These are phyloP conservation scores for Lodderomyces parapsilosis DNA, from an alignment of 1,139 yeast species.

Conservation along the genomic window DNA sequence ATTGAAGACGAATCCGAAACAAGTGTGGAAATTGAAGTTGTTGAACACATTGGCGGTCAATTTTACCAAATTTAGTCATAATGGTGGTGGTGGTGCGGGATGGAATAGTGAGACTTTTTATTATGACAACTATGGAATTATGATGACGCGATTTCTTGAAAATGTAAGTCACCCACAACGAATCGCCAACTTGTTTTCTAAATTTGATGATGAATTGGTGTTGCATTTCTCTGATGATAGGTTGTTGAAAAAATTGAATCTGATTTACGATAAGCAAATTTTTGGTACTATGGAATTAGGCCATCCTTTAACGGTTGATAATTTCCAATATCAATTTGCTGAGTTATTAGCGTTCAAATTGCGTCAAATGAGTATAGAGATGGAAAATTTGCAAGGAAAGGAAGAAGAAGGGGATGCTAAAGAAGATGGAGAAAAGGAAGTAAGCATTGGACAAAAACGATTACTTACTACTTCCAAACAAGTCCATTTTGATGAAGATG, in stretches of 20 bases:
- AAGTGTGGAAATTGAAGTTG: conserved; percentile 32
- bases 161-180: neutral
- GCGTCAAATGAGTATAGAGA: conserved; percentile 29
- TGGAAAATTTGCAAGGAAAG: conserved; percentile 18
- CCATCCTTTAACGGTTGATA: conserved; percentile 1
- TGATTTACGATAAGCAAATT: conserved; percentile 12
- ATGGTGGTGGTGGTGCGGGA: no score
- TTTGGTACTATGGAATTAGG: conserved; percentile 1
- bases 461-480: conserved; percentile 51
- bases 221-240: conserved; percentile 25
- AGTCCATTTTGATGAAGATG: conserved; percentile 46
- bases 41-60: conserved; percentile 23
- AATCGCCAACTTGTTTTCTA: conserved; percentile 16
- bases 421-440: neutral
- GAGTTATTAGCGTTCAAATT: conserved; percentile 38
- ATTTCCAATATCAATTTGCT: conserved; percentile 24
- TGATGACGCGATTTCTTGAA: conserved; percentile 16
- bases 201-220: conserved; percentile 23
- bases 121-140: conserved; percentile 28
- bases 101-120: no score
- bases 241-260: conserved; percentile 23
- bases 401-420: neutral
- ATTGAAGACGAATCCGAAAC: conserved; percentile 11
- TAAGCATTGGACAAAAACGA: conserved; percentile 22
- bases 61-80: neutral